A percentile compares a stretch with the other conserved stretches of the same genome.
Conservation (phyloP, 305 asterid genomes). For the Fraxinus velutina region DNA sequence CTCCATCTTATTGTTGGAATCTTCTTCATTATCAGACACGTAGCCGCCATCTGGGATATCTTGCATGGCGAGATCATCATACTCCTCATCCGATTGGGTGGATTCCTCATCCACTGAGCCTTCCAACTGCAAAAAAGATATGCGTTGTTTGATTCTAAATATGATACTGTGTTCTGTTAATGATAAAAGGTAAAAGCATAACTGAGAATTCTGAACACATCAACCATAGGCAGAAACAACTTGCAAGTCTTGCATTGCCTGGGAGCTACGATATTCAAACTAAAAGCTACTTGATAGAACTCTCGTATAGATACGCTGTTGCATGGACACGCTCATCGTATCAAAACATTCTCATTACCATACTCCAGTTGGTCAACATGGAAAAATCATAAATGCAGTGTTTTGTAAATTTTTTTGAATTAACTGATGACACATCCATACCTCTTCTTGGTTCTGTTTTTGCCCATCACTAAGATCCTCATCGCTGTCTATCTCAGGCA, state of each 20-base stretch:
- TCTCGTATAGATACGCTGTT: background rate
- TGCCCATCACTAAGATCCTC: constrained; percentile 69
- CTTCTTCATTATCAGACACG: constrained; percentile 47
- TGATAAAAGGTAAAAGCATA: constrained; percentile 8
- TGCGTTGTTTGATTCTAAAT: background rate
- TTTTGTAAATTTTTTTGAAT: background rate
- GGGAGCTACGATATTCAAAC: background rate
- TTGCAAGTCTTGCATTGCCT: background rate
- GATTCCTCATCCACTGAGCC: constrained; percentile 95
- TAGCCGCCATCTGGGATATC: constrained; percentile 49
- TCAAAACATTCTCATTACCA: background rate
- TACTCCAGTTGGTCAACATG: background rate
- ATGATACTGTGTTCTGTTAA: background rate
- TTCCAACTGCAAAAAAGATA: constrained; percentile 57
- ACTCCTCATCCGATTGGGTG: constrained; percentile 85
- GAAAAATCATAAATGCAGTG: background rate
- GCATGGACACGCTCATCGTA: background rate
- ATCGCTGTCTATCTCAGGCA: constrained; percentile 74
- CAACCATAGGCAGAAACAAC: background rate
- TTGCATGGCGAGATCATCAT: constrained; percentile 86
- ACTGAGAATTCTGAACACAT: background rate
- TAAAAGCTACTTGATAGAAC: background rate
- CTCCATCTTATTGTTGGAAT: constrained; percentile 20
- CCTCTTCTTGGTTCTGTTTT: constrained; percentile 72
- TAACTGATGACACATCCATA: constrained; percentile 17